Base-by-base conservation (phyloP, 306 rosid genomes). In the Sesbania bispinosa region DNA sequence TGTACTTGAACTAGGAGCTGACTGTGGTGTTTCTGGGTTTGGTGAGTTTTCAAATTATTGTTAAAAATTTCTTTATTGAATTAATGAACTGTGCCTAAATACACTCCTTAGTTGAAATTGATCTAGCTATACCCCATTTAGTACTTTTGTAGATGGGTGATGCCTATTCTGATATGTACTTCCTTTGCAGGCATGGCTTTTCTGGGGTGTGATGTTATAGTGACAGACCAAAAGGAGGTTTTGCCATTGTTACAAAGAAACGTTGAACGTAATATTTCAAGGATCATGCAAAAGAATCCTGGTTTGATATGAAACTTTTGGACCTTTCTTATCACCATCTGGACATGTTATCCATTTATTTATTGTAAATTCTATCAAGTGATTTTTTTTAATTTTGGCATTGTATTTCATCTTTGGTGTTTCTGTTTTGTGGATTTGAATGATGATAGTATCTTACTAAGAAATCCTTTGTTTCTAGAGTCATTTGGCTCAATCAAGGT, bases 11-110 rank as follows among this genome's bases (percentile, higher is more conserved):
- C 94, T 93, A 71, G 98, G 98, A 70, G 96, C 98, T 42, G 98
- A 96, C 61, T 93, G 98, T 79, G 98, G 97, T 75, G 92, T 90
- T 68, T 96, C 98, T 67, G 98, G 98, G 10, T 85, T 93, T 81
- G 97, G 97, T 90, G 77, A 73, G 88, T 69, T 61, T 77, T 1
- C 27, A 47, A 52, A 32, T 66, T 67, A 10, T 67, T 63, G 4
- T 30, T 19, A 61, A 19, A 43, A 9, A 11, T 15, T 11, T 80
- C 33, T 68, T 13, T 41, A 10, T 24, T 33, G 43, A 74, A 30
- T 48, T 68, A 72, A 54, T 38, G n/a, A n/a, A n/a, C n/a, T n/a
- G n/a, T n/a, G n/a, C n/a, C n/a, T n/a, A n/a, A n/a, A n/a, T n/a
- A n/a, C n/a, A n/a, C n/a, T n/a, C n/a, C n/a, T n/a, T n/a, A 10